phyloP scores from a whole-genome alignment of 2,329 filamentous ascomycete genomes.

The Epichloe amarillans region DNA sequence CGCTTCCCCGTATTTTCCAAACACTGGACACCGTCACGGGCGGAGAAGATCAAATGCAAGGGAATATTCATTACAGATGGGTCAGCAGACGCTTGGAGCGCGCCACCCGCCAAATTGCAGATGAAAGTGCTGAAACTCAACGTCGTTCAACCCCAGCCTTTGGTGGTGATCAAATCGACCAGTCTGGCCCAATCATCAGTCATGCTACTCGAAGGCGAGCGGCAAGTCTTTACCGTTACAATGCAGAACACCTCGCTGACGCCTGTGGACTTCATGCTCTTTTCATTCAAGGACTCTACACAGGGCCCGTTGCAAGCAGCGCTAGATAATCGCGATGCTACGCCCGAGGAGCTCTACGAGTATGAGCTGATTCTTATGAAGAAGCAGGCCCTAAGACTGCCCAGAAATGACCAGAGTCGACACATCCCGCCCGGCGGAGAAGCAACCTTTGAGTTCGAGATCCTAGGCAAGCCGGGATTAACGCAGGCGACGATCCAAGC shows the following conservation, averaged over 20 bases:
- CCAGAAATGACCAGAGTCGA: slow-evolving; percentile 35
- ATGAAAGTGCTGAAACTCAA: slow-evolving; percentile 47
- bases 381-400: slow-evolving; percentile 53
- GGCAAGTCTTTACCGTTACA: slow-evolving; percentile 61
- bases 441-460: slow-evolving; percentile 66
- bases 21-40: slow-evolving; percentile 57
- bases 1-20: slow-evolving; percentile 73
- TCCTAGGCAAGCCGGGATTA: slow-evolving; percentile 74
- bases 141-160: slow-evolving; percentile 68
- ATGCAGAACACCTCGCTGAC: slow-evolving; percentile 67
- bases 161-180: slow-evolving; percentile 60
- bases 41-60: slow-evolving; percentile 63
- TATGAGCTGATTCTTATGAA: slow-evolving; percentile 67
- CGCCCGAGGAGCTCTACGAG: slow-evolving; percentile 71
- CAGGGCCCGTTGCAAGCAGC: slow-evolving; percentile 64
- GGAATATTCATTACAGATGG: slow-evolving; percentile 48
- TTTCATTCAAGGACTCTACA: slow-evolving; percentile 83
- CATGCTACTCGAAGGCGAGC: slow-evolving; percentile 89
- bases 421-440: slow-evolving; percentile 55
- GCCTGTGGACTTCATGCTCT: slow-evolving; percentile 69
- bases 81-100: slow-evolving; percentile 21
- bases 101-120: slow-evolving; percentile 30
- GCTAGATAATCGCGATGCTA: slow-evolving; percentile 61
- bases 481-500: slow-evolving; percentile 69
- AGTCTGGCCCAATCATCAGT: slow-evolving; percentile 72